Conservation (phyloP, 495 filamentous ascomycete genomes). For the Hyphodiscus hymeniophilus region DNA sequence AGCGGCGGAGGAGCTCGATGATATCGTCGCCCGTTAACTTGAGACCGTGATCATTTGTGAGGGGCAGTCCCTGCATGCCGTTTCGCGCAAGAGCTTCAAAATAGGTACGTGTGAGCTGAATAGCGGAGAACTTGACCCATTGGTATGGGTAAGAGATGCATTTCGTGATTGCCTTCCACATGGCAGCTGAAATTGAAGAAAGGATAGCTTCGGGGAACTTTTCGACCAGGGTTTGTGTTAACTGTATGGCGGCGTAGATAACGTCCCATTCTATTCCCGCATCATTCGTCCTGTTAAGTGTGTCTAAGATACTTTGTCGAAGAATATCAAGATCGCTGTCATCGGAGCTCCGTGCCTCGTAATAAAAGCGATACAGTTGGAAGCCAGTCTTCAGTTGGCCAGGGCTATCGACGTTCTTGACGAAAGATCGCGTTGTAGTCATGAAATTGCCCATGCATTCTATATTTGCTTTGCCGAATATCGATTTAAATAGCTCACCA, state of each 20-base stretch:
- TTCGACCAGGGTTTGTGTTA: slow-evolving; percentile 59
- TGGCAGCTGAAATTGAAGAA: slow-evolving; percentile 37
- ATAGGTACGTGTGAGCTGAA: slow-evolving; percentile 65
- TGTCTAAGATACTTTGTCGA: slow-evolving; percentile 31
- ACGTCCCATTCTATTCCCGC: slow-evolving; percentile 61
- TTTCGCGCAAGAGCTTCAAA: slow-evolving; percentile 69
- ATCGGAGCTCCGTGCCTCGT: slow-evolving; percentile 52
- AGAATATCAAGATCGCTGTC: slow-evolving; percentile 24
- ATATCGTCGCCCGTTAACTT: slow-evolving; percentile 56
- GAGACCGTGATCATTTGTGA: slow-evolving; percentile 64
- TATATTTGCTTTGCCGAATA: slow-evolving; percentile 70
- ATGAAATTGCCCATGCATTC: slow-evolving; percentile 63
- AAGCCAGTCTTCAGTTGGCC: slow-evolving; percentile 63
- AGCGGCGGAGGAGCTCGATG: slow-evolving; percentile 52
- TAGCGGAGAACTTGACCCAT: slow-evolving; percentile 68
- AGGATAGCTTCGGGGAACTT: slow-evolving; percentile 55
- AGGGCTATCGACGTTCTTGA: slow-evolving; percentile 60
- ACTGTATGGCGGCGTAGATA: slow-evolving; percentile 65
- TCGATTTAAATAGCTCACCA: slow-evolving; percentile 65
- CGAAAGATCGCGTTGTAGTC: slow-evolving; percentile 63
- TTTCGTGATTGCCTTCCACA: slow-evolving; percentile 60
- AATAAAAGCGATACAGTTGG: slow-evolving; percentile 74
- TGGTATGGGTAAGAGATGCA: slow-evolving; percentile 66
- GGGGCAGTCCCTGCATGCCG: slow-evolving; percentile 49
- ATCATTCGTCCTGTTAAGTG: slow-evolving; percentile 40